Percentiles rank a stretch among this genome's conserved stretches.
phyloP scores from a whole-genome alignment of 257 asterid species.

The Striga asiatica region DNA sequence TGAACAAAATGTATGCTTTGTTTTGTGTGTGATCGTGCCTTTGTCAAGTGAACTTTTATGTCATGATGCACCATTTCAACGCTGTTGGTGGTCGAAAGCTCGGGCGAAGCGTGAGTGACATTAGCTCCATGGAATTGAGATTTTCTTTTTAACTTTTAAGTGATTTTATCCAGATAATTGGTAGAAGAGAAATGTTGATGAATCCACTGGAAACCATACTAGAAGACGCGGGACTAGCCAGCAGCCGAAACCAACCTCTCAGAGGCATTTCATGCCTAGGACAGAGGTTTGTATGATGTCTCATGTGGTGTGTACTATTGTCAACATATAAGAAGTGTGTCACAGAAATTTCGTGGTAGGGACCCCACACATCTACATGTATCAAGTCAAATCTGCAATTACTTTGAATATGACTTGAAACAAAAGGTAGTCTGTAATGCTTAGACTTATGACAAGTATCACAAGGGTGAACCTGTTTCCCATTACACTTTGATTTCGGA shows the following conservation, averaged over 20 bases:
- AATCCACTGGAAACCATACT: constrained; percentile 37
- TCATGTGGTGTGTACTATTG: no score
- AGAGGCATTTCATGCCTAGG: constrained; percentile 78
- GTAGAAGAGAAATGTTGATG: constrained; percentile 82
- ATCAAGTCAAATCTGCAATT: no score
- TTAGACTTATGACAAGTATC: no score
- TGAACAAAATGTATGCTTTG: background rate
- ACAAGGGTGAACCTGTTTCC: no score
- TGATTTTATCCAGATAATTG: constrained; percentile 10
- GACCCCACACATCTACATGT: no score
- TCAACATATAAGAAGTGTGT: no score
- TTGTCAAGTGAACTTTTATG: constrained; percentile 18
- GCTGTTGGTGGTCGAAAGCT: constrained; percentile 42
- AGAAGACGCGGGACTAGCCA: constrained; percentile 51
- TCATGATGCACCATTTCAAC: constrained; percentile 37
- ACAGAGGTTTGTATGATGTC: constrained; percentile 57
- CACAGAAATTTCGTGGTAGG: no score
- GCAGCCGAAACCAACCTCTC: constrained; percentile 57
- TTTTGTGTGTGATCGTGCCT: no score
- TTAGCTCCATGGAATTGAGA: background rate
- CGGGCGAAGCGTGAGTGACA: constrained; percentile 58
- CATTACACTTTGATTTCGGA: no score
- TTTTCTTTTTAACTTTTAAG: constrained; percentile 1
- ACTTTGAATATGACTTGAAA: no score
- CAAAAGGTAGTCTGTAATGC: no score